phyloP scores from a whole-genome alignment of 257 asterid species.

The Solanum acaule region DNA sequence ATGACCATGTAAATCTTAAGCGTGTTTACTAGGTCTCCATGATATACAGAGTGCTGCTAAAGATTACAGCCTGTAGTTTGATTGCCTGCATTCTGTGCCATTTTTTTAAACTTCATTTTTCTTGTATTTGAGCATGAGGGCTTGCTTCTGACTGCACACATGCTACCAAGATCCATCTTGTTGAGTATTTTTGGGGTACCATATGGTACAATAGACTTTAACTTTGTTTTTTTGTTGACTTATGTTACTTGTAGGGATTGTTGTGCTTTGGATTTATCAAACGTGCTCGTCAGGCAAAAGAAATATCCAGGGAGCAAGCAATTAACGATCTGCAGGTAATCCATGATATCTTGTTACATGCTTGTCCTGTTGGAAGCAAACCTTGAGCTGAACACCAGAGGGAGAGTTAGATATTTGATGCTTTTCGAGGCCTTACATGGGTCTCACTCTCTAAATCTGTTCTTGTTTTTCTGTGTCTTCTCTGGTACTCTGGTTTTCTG shows the following conservation, averaged over 20 bases:
- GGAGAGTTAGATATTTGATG: neutral
- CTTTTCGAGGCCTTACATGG: neutral
- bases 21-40: neutral
- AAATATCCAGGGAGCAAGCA: slow-evolving; percentile 73
- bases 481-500: neutral
- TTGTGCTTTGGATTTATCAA: slow-evolving; percentile 76
- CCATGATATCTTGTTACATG: neutral
- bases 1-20: neutral
- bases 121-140: neutral
- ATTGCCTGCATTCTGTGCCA: neutral
- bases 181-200: neutral
- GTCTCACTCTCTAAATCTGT: neutral
- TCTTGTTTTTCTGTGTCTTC: neutral
- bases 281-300: slow-evolving; percentile 76
- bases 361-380: neutral
- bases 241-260: slow-evolving; percentile 43
- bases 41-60: neutral
- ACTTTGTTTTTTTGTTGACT: neutral
- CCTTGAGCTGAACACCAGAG: neutral
- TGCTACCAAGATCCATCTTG: neutral
- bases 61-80: neutral
- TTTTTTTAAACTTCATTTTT: neutral
- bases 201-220: neutral
- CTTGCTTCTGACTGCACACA: neutral
- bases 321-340: slow-evolving; percentile 73